Evolutionary conservation across 495 filamentous ascomycete genomes (phyloP).

Genomic region (Venustampulla echinocandica): DNA sequence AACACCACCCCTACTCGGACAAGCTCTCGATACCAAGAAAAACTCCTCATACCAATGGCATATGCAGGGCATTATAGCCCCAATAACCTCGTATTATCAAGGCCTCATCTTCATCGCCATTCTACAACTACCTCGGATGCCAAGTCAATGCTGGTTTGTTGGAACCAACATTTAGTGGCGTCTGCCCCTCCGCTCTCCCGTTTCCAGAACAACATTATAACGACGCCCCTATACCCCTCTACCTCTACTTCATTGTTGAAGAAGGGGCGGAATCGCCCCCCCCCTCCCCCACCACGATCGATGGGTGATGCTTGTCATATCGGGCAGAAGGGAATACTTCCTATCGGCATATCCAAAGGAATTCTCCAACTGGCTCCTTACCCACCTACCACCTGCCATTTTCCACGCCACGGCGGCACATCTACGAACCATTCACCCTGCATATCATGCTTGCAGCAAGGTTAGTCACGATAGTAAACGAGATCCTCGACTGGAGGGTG

Average conservation of each 20-base stretch:
- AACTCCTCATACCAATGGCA: no score
- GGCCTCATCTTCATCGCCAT: no score
- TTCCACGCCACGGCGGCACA: background rate
- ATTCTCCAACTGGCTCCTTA: slow-evolving; percentile 1
- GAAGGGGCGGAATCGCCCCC: background rate
- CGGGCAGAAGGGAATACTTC: background rate
- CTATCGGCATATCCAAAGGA: background rate
- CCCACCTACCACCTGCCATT: background rate
- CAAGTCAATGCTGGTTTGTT: no score
- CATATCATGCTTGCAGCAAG: no score
- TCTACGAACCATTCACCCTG: background rate
- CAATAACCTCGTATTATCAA: no score
- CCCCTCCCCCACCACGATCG: background rate
- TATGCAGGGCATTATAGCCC: no score
- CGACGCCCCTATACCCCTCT: background rate
- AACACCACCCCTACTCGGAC: no score
- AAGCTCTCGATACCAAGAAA: no score
- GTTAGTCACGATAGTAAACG: no score
- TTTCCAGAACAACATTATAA: background rate
- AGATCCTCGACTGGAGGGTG: no score
- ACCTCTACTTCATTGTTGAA: background rate
- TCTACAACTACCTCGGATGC: no score
- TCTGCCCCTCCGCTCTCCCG: background rate
- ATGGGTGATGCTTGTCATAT: background rate
- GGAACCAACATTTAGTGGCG: background rate